These are phyloP conservation scores for Ilex paraguariensis DNA, from an alignment of 305 asterid genomes.

Conservation along the genomic window DNA sequence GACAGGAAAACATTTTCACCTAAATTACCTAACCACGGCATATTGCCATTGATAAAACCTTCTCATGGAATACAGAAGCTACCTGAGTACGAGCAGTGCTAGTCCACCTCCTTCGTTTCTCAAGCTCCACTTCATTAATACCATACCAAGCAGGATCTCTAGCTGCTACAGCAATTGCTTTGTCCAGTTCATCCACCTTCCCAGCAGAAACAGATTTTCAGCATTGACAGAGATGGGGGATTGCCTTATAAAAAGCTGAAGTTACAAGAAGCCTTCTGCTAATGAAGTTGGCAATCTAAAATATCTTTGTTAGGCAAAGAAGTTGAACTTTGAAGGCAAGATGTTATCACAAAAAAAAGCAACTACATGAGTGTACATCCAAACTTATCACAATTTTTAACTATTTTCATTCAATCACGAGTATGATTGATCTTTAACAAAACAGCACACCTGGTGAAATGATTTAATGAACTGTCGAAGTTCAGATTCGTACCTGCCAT, in stretches of 20 bases:
- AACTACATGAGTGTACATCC: too few relatives aligned
- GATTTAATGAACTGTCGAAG: background rate
- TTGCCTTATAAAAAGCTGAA: slow-evolving; percentile 1
- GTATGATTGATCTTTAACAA: too few relatives aligned
- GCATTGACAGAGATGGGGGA: slow-evolving; percentile 16
- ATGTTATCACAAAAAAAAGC: too few relatives aligned
- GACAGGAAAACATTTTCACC: too few relatives aligned
- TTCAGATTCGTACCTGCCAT: slow-evolving; percentile 73
- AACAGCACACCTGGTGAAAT: too few relatives aligned
- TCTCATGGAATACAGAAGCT: background rate
- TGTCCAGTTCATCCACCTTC: slow-evolving; percentile 96
- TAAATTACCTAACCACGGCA: background rate
- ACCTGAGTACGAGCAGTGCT: slow-evolving; percentile 89
- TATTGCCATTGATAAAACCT: background rate
- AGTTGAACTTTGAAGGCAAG: too few relatives aligned
- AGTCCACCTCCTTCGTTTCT: slow-evolving; percentile 86
- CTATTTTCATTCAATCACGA: too few relatives aligned
- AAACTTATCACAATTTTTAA: too few relatives aligned
- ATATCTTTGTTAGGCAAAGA: too few relatives aligned
- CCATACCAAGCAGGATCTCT: slow-evolving; percentile 79
- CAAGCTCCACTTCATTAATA: slow-evolving; percentile 69
- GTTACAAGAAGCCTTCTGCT: background rate
- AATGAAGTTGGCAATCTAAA: too few relatives aligned
- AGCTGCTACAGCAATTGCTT: slow-evolving; percentile 78
- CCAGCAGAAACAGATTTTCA: slow-evolving; percentile 48